Evolutionary conservation across 2,329 filamentous ascomycete genomes (phyloP).

Genomic region (Fusarium domesticum): DNA sequence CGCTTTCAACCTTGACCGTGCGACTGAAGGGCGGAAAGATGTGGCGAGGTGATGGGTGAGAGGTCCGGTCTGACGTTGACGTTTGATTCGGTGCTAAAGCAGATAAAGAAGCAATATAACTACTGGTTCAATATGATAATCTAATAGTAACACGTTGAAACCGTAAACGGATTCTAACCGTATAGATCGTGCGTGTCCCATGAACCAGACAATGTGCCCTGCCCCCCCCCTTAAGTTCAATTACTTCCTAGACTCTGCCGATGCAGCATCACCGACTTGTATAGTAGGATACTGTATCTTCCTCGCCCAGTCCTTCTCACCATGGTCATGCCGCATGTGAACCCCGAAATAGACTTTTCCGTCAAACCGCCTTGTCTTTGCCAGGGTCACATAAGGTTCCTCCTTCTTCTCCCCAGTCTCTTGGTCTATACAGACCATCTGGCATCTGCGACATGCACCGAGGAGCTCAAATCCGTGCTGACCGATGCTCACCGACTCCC

Average conservation of each 20-base stretch:
- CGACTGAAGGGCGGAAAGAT: constrained; percentile 26
- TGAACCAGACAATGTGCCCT: too few species aligned
- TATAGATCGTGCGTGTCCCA: too few species aligned
- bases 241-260: constrained; percentile 17
- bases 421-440: constrained; percentile 96
- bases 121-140: too few species aligned
- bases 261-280: constrained; percentile 47
- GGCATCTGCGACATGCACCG: constrained; percentile 82
- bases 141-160: too few species aligned
- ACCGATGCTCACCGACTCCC: constrained; percentile 67
- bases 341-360: constrained; percentile 88
- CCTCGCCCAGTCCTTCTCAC: constrained; percentile 1
- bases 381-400: constrained; percentile 85
- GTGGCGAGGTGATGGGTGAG: constrained; percentile 9
- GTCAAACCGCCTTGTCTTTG: constrained; percentile 78
- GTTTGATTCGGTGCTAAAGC: too few species aligned
- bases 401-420: constrained; percentile 71
- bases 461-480: constrained; percentile 65
- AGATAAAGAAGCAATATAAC: too few species aligned
- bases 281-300: constrained; percentile 40
- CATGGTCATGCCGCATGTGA: constrained; percentile 60
- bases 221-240: background rate
- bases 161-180: too few species aligned
- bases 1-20: constrained; percentile 70
- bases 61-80: too few species aligned